Evolutionary conservation across 2,329 filamentous ascomycete genomes (phyloP), one percentile per base, ranked within the genome.

Genomic region (Epicoccum sorghinum): DNA sequence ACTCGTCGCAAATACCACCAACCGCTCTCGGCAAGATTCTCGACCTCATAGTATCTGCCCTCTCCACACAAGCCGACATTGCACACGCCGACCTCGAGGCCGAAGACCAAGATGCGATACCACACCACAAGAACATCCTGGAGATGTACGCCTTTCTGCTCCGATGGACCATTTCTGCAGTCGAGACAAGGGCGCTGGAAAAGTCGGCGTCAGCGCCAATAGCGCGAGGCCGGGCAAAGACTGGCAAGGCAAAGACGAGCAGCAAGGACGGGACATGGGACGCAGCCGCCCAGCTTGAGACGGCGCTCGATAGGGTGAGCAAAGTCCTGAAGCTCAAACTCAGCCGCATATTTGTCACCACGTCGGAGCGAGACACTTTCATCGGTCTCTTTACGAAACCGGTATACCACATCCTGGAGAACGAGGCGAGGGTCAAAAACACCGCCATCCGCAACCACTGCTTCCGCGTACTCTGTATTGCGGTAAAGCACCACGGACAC

Each of bases 401-500:
- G 1, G 90, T 96, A 9, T 99, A 98, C 75, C 86, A 97, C 76
- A 85, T 99, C 23, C 81, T 99, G 37, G 95, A 99, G 78, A 97
- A 90, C 74, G 95, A 99, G 75, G 88, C 93, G 70, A 86, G 95
- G 57, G 89, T 93, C 61, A 99, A 98, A 80, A 90, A 84, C 67
- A 95, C 88, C 24, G 81, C 89, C 4, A 93, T 98, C 58, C 87
- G 93, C 42, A 98, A 98, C 91, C 93, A 98, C 77, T 90, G 90
- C 52, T 99, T 97, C 82, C 96, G 96, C 75, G 92, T 98, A 18
- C 80, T 99, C 7, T 99, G 95, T 71, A 91, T 98, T 65, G 93
- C 96, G 32, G 87, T 99, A 56, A 99, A 99, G 78, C 93, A 98
- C 70, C 95, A 99, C 72, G 95, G 95, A 1, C 95, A 99, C 75